Evolutionary conservation across 148 eudicot species (phyloP).

Genomic region (Salicornia ramosissima): DNA sequence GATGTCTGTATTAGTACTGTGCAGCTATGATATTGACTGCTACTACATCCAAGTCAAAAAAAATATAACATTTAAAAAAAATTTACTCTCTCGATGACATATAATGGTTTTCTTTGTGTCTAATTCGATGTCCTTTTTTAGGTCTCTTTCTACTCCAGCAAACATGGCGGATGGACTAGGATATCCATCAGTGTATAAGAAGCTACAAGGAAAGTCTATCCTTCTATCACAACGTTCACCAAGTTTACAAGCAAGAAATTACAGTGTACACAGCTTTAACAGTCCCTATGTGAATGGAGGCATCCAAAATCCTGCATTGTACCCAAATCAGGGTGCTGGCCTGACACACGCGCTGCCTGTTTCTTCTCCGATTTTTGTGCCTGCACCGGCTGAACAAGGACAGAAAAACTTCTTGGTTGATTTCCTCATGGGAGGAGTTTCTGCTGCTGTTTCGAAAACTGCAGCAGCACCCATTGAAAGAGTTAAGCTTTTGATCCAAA

Average conservation of each 20-base stretch:
- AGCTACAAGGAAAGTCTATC: conserved; percentile 40
- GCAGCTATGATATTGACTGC: too few species aligned
- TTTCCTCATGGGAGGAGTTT: conserved; percentile 75
- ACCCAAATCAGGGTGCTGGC: conserved; percentile 19
- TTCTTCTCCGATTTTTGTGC: conserved; percentile 36
- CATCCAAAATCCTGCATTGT: conserved; percentile 27
- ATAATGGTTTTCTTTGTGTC: not conserved
- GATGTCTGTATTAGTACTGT: too few species aligned
- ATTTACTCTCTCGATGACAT: not conserved
- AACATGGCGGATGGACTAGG: conserved; percentile 45
- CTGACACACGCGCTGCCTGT: conserved; percentile 26
- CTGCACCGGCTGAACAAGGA: conserved; percentile 45
- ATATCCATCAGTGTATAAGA: conserved; percentile 39
- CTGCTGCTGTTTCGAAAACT: conserved; percentile 66
- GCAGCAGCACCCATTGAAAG: conserved; percentile 87
- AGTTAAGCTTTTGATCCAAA: conserved; percentile 70
- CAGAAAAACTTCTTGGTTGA: conserved; percentile 40
- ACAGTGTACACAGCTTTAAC: conserved; percentile 20
- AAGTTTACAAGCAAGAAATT: conserved; percentile 30
- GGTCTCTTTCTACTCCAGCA: conserved; percentile 27
- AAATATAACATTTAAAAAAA: too few species aligned
- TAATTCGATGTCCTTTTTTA: conserved; percentile 10
- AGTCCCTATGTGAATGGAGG: conserved; percentile 32
- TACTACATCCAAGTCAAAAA: too few species aligned
- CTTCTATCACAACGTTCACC: conserved; percentile 37